phyloP scores from a whole-genome alignment of 2,329 filamentous ascomycete species.

The Ilyonectria mors-panacis region DNA sequence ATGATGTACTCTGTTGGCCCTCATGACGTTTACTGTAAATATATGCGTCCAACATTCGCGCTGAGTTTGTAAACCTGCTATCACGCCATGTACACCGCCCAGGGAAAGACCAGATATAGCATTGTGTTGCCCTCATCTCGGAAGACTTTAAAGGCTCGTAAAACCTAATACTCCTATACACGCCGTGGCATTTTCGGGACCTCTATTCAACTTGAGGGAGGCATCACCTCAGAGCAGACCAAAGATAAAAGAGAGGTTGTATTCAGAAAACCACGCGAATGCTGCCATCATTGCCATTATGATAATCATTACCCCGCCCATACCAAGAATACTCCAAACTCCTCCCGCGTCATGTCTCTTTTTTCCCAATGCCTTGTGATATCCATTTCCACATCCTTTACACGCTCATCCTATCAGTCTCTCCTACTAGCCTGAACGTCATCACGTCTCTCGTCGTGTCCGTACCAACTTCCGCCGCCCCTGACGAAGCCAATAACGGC shows the following conservation, averaged over 20 bases:
- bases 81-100: background rate
- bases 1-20: background rate
- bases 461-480: background rate
- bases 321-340: constrained; percentile 7
- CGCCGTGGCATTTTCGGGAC: background rate
- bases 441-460: background rate
- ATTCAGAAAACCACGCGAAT: background rate
- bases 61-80: background rate
- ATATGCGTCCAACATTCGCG: background rate
- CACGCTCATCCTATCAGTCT: background rate
- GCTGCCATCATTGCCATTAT: background rate
- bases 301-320: background rate
- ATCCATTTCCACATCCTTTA: background rate
- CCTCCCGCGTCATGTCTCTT: background rate
- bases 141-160: too few relatives aligned
- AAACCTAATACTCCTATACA: too few relatives aligned
- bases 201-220: background rate
- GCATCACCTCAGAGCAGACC: background rate
- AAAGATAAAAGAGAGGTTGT: background rate
- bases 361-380: constrained; percentile 5
- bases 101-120: background rate
- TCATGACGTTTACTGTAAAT: background rate
- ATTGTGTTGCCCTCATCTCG: background rate
- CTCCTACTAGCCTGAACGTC: background rate
- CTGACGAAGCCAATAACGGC: background rate